A percentile compares a stretch with the other conserved stretches of the same genome.
Evolutionary conservation across 2,329 filamentous ascomycete genomes (phyloP).

Genomic region (Fusarium sp.): DNA sequence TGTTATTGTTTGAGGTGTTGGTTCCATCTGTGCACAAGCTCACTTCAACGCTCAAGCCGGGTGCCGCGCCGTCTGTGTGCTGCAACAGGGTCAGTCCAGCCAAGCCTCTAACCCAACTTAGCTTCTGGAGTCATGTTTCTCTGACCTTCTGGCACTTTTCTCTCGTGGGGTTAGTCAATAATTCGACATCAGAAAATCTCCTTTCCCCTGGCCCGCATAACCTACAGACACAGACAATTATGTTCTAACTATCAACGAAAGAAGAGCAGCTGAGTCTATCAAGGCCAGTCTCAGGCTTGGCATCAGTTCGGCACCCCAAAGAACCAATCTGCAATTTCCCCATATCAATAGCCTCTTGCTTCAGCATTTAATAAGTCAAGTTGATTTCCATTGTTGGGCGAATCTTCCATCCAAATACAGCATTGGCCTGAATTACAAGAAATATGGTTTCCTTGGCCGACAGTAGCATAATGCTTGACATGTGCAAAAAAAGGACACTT

Average conservation of each 20-base stretch:
- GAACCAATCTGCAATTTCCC: constrained; percentile 10
- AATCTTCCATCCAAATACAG: background rate
- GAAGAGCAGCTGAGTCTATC: constrained; percentile 11
- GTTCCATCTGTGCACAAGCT: constrained; percentile 25
- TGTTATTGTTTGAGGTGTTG: constrained; percentile 12
- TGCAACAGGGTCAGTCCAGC: constrained; percentile 36
- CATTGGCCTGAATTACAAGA: background rate
- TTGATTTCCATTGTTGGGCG: constrained; percentile 20
- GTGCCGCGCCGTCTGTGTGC: constrained; percentile 47
- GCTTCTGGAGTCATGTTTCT: constrained; percentile 41
- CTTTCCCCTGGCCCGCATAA: constrained; percentile 5
- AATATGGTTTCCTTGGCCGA: constrained; percentile 18
- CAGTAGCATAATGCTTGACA: constrained; percentile 11
- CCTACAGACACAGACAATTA: constrained; percentile 27
- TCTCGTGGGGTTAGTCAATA: constrained; percentile 35
- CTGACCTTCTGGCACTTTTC: constrained; percentile 43
- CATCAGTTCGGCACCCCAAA: constrained; percentile 5
- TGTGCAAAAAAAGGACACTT: constrained; percentile 24
- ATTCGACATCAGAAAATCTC: constrained; percentile 15
- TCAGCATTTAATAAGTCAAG: constrained; percentile 1
- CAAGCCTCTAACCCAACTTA: constrained; percentile 19
- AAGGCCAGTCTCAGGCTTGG: constrained; percentile 12
- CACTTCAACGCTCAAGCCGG: constrained; percentile 36
- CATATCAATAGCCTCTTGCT: constrained; percentile 15
- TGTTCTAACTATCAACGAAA: constrained; percentile 27